A percentile compares a stretch with the other conserved stretches of the same genome.
phyloP scores from a whole-genome alignment of 176 grass and related monocot species.

The Oryza longistaminata region DNA sequence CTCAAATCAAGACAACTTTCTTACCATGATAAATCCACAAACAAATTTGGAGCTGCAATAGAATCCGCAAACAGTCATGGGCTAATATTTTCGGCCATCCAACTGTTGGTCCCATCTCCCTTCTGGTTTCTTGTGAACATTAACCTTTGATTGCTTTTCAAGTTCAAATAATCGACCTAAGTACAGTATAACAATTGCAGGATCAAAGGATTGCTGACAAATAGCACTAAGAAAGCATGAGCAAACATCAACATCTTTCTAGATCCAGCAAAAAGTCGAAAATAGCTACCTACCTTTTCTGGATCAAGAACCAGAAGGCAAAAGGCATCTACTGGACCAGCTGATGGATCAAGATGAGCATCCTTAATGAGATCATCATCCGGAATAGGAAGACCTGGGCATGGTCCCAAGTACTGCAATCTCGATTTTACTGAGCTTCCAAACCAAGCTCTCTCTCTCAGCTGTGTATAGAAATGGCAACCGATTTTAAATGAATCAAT shows the following conservation, averaged over 20 bases:
- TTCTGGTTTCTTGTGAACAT: conserved; percentile 57
- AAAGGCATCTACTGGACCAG: conserved; percentile 66
- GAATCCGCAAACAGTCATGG: conserved; percentile 25
- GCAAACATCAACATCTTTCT: neutral
- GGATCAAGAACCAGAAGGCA: conserved; percentile 86
- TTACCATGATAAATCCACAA: conserved; percentile 24
- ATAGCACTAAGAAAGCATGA: conserved; percentile 1
- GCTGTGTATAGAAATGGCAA: conserved; percentile 41
- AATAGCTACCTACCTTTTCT: conserved; percentile 54
- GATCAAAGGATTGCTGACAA: neutral
- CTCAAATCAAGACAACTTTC: neutral
- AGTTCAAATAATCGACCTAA: conserved; percentile 88
- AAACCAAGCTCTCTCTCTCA: conserved; percentile 85
- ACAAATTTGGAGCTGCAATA: conserved; percentile 14
- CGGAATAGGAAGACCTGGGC: conserved; percentile 62
- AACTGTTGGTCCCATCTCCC: conserved; percentile 42
- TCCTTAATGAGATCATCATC: conserved; percentile 51
- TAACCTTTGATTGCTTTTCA: conserved; percentile 82
- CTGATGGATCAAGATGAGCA: conserved; percentile 55
- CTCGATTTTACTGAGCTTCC: conserved; percentile 74
- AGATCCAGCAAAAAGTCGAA: neutral
- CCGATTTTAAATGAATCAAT: conserved; percentile 6
- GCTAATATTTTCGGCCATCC: conserved; percentile 59
- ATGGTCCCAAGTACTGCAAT: conserved; percentile 76
- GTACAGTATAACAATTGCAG: neutral